A percentile compares a stretch with the other conserved stretches of the same genome.
phyloP scores from a whole-genome alignment of 805 yeast species.

The Candida ficus region DNA sequence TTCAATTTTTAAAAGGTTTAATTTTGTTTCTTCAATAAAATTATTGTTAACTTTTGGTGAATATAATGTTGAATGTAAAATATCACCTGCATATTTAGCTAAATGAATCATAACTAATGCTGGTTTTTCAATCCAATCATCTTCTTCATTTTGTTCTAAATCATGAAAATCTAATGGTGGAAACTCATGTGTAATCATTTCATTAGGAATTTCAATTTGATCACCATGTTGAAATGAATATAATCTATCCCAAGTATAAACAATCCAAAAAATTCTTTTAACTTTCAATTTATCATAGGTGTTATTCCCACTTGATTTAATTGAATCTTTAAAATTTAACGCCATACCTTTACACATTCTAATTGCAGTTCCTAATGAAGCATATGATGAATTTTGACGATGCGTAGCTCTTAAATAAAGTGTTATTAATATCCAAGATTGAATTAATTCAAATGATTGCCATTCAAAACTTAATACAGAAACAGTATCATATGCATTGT shows the following conservation, averaged over 20 bases:
- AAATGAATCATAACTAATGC: slow-evolving; percentile 42
- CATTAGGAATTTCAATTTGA: slow-evolving; percentile 30
- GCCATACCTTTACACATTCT: slow-evolving; percentile 42
- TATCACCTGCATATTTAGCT: slow-evolving; percentile 33
- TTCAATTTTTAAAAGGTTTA: slow-evolving; percentile 16
- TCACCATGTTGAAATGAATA: slow-evolving; percentile 50
- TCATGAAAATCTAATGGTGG: slow-evolving; percentile 21
- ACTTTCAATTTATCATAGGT: slow-evolving; percentile 39
- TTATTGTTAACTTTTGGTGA: slow-evolving; percentile 15
- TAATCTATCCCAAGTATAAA: slow-evolving; percentile 48
- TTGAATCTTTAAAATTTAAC: slow-evolving; percentile 28
- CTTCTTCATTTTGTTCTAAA: slow-evolving; percentile 19
- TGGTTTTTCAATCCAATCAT: slow-evolving; percentile 44
- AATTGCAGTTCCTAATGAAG: slow-evolving; percentile 38
- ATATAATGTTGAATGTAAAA: slow-evolving; percentile 24
- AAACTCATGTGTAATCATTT: slow-evolving; percentile 28
- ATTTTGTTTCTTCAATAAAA: slow-evolving; percentile 10
- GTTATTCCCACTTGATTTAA: slow-evolving; percentile 15
- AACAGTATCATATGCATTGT: slow-evolving; percentile 33
- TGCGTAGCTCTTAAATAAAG: slow-evolving; percentile 39
- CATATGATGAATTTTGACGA: slow-evolving; percentile 39
- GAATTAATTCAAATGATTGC: slow-evolving; percentile 47
- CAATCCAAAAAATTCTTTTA: slow-evolving; percentile 49
- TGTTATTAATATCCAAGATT: slow-evolving; percentile 43
- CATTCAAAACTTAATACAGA: slow-evolving; percentile 41